Evolutionary conservation across 2,329 filamentous ascomycete species (phyloP).

Genomic region (Gremmenia infestans): DNA sequence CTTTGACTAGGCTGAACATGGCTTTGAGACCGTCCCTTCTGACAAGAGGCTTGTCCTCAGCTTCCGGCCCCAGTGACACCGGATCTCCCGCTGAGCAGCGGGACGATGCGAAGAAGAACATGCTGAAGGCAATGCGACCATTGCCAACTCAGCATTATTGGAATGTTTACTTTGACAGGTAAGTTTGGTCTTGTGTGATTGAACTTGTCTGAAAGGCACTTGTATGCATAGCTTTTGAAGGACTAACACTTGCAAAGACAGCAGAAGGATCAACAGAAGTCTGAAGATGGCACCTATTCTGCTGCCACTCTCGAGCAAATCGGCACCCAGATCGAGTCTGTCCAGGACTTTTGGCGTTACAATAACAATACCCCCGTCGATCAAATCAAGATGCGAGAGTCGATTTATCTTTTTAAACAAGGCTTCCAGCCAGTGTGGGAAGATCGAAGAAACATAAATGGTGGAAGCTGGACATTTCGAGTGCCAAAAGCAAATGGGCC

Average conservation of each 20-base stretch:
- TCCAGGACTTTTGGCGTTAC: conserved; percentile 82
- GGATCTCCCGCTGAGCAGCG: conserved; percentile 67
- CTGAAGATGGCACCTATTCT: conserved; percentile 29
- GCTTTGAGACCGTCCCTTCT: conserved; percentile 53
- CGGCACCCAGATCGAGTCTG: conserved; percentile 64
- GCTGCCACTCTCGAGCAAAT: conserved; percentile 51
- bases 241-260: conserved; percentile 22
- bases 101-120: conserved; percentile 78
- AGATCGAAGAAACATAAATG: conserved; percentile 78
- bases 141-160: conserved; percentile 77
- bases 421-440: conserved; percentile 76
- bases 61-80: conserved; percentile 56
- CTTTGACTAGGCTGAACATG: conserved; percentile 37
- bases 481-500: conserved; percentile 70
- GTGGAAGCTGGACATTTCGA: conserved; percentile 89
- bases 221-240: not conserved
- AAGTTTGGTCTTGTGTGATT: conserved; percentile 18
- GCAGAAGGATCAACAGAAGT: conserved; percentile 33
- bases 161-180: conserved; percentile 65
- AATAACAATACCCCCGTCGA: conserved; percentile 76
- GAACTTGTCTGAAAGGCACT: not conserved
- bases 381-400: conserved; percentile 71
- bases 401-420: conserved; percentile 73
- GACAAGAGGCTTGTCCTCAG: conserved; percentile 57
- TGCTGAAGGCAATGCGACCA: conserved; percentile 67